Evolutionary conservation across 345 rosid genomes (phyloP).

Genomic region (Iberis pinnata): DNA sequence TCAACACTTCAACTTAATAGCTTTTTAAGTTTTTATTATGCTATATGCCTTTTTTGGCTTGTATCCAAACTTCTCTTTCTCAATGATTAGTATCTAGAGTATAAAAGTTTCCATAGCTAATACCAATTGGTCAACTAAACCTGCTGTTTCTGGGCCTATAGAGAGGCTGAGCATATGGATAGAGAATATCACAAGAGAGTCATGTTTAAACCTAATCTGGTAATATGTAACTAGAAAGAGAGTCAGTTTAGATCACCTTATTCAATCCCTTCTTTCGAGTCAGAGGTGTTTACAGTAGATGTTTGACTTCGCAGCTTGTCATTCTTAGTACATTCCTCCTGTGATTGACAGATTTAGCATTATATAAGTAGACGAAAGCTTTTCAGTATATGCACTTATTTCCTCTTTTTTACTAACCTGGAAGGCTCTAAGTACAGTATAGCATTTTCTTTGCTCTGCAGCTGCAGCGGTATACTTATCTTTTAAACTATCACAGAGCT

Average conservation of each 20-base stretch:
- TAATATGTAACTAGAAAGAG: conserved; percentile 8
- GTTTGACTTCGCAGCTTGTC: conserved; percentile 32
- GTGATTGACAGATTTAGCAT: conserved; percentile 1
- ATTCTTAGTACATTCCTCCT: conserved; percentile 54
- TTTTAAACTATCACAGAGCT: conserved; percentile 44
- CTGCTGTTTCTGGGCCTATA: conserved; percentile 4
- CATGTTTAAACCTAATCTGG: conserved; percentile 6
- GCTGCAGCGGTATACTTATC: conserved; percentile 53
- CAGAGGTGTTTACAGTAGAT: conserved; percentile 6
- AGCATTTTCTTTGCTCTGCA: conserved; percentile 53
- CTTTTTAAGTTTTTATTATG: conserved; percentile 8
- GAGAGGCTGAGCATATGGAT: conserved; percentile 1
- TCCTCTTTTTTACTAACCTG: conserved; percentile 42
- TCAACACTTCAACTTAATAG: background rate
- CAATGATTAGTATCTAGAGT: conserved; percentile 10
- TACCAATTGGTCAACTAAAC: conserved; percentile 12
- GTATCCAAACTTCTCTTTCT: conserved; percentile 11
- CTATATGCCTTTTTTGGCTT: conserved; percentile 13
- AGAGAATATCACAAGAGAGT: conserved; percentile 4
- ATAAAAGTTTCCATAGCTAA: conserved; percentile 15
- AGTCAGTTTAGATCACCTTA: conserved; percentile 14
- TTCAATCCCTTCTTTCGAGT: conserved; percentile 10
- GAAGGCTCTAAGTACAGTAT: conserved; percentile 47
- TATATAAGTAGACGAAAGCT: background rate
- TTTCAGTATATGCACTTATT: background rate